Percentiles rank a stretch among this genome's conserved stretches.
Evolutionary conservation across 2,329 filamentous ascomycete species (phyloP).

Genomic region (Aspergillus brunneoviolaceus): DNA sequence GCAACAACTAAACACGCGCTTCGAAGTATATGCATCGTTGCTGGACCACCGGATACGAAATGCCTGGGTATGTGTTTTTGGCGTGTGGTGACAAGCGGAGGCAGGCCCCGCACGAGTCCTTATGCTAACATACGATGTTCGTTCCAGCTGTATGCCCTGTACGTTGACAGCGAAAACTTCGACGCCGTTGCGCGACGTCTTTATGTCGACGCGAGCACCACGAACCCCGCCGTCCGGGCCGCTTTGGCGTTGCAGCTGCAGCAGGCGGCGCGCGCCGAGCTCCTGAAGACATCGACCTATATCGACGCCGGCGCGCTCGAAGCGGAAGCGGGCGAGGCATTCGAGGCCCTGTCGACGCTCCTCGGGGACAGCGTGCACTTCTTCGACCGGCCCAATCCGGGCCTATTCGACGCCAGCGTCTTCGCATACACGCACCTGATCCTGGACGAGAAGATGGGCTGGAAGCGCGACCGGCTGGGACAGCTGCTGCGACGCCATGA

Average conservation of each 20-base stretch:
- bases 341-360: conserved; percentile 60
- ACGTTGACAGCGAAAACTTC: conserved; percentile 69
- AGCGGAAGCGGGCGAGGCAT: conserved; percentile 61
- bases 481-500: conserved; percentile 57
- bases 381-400: conserved; percentile 59
- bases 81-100: not conserved
- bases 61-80: conserved; percentile 69
- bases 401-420: conserved; percentile 80
- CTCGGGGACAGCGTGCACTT: conserved; percentile 62
- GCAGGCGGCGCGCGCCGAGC: conserved; percentile 70
- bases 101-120: not conserved
- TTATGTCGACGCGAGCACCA: conserved; percentile 66
- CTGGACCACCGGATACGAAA: conserved; percentile 75
- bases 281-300: conserved; percentile 60
- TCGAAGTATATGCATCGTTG: conserved; percentile 76
- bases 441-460: conserved; percentile 62
- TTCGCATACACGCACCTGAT: conserved; percentile 88
- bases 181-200: conserved; percentile 63
- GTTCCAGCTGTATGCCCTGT: conserved; percentile 71
- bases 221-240: conserved; percentile 61
- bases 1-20: conserved; percentile 55
- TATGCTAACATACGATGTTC: conserved; percentile 6
- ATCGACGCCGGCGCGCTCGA: conserved; percentile 60
- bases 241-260: conserved; percentile 67
- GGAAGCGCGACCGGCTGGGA: conserved; percentile 63